phyloP scores from a whole-genome alignment of 805 yeast species.

The Cyberlindnera maritima region DNA sequence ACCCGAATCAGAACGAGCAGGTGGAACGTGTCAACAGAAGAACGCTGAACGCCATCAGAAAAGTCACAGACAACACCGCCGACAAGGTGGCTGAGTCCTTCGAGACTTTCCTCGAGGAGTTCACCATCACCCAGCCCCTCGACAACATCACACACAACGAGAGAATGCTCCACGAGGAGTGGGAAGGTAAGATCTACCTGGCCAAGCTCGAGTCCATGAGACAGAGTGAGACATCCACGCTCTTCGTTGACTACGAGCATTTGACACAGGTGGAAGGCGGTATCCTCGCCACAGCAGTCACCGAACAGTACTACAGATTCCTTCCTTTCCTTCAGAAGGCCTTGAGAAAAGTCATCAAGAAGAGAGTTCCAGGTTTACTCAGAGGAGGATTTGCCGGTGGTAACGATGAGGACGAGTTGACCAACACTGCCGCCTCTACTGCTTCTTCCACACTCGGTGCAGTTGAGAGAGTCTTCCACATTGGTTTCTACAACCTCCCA shows the following conservation, averaged over 20 bases:
- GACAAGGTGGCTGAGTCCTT: conserved; percentile 91
- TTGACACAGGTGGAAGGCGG: conserved; percentile 75
- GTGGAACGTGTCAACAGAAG: conserved; percentile 45
- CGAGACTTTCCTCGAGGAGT: conserved; percentile 77
- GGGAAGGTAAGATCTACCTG: conserved; percentile 61
- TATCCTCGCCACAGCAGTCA: conserved; percentile 82
- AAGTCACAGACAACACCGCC: conserved; percentile 87
- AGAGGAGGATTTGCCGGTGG: conserved; percentile 37
- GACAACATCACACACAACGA: conserved; percentile 30
- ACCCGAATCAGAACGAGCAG: conserved; percentile 12
- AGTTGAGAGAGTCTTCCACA: conserved; percentile 78
- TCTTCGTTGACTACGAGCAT: conserved; percentile 85
- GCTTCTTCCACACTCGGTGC: conserved; percentile 43
- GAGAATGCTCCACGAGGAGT: conserved; percentile 35
- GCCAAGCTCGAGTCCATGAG: conserved; percentile 82
- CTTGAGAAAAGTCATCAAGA: conserved; percentile 66
- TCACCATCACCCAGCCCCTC: conserved; percentile 37
- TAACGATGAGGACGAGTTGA: conserved; percentile 16
- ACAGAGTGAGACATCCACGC: conserved; percentile 66
- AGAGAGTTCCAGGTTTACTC: conserved; percentile 71
- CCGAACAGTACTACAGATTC: conserved; percentile 91
- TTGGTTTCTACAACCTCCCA: conserved; percentile 85
- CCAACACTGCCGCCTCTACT: conserved; percentile 33
- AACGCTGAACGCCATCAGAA: conserved; percentile 68
- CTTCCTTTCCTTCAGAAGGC: conserved; percentile 80